These are phyloP conservation scores for Phytophthora brassicae DNA, from an alignment of 352 stramenopile species.

Conservation along the genomic window DNA sequence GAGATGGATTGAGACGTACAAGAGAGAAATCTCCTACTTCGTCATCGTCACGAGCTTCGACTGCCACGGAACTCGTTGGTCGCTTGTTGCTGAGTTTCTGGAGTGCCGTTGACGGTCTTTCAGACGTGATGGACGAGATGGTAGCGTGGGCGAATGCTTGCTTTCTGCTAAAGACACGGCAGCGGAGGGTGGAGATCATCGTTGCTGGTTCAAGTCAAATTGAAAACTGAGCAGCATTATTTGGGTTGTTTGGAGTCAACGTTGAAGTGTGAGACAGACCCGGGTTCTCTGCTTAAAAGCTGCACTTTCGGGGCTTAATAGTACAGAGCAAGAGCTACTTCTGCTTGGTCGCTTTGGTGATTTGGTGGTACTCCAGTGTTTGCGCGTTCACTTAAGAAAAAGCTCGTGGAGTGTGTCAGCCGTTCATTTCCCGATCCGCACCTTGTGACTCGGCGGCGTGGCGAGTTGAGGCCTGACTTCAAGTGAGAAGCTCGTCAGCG, in stretches of 20 bases:
- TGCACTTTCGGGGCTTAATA: constrained; percentile 10
- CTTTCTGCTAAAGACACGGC: constrained; percentile 6
- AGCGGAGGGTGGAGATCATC: constrained; percentile 27
- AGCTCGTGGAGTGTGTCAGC: constrained; percentile 6
- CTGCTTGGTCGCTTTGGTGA: constrained; percentile 17
- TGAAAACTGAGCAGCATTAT: constrained; percentile 24
- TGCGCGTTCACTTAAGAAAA: constrained; percentile 29
- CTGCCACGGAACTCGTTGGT: constrained; percentile 16
- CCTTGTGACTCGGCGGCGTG: constrained; percentile 19
- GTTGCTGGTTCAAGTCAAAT: constrained; percentile 1
- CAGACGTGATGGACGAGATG: constrained; percentile 21
- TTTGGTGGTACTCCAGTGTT: constrained; percentile 15
- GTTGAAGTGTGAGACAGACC: constrained; percentile 27
- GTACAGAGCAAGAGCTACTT: constrained; percentile 16
- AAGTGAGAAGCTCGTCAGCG: neutral
- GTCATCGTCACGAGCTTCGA: constrained; percentile 8
- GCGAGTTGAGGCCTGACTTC: neutral
- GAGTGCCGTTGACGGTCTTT: neutral
- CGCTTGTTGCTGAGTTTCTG: constrained; percentile 19
- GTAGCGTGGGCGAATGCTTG: constrained; percentile 7
- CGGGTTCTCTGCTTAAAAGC: neutral
- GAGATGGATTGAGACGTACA: constrained; percentile 10
- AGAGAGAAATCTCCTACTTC: constrained; percentile 8
- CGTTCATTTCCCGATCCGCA: neutral
- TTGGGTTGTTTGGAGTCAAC: constrained; percentile 11